Conservation (phyloP, 169 alveolate genomes). For the Eimeria praecox region DNA sequence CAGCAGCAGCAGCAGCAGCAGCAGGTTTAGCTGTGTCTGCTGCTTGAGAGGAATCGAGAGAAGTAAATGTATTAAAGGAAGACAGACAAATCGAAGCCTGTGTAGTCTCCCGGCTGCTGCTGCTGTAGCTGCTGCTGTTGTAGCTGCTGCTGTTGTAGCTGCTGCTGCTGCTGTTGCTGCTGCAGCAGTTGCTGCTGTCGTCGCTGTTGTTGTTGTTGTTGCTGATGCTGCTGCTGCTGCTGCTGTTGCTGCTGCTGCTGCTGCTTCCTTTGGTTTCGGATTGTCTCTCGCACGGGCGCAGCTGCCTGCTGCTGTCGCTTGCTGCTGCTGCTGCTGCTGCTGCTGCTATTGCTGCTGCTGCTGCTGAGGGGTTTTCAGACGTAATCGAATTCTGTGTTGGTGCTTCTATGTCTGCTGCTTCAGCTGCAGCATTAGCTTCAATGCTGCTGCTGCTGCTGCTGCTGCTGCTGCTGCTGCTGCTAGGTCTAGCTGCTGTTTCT, state of each 20-base stretch:
- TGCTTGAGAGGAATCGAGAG: too few relatives aligned
- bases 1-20: too few relatives aligned
- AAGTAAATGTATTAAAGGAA: too few relatives aligned
- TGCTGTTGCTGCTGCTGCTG: not conserved
- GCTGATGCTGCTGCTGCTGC: conserved; percentile 7
- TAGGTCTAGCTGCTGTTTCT: conserved; percentile 7
- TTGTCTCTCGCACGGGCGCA: too few relatives aligned
- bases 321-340: not conserved
- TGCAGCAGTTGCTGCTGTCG: not conserved
- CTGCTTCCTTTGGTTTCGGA: too few relatives aligned
- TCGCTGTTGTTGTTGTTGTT: not conserved
- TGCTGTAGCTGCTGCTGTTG: conserved; percentile 23
- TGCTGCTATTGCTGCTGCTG: not conserved
- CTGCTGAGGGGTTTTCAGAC: too few relatives aligned
- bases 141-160: too few relatives aligned
- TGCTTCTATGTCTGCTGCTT: not conserved
- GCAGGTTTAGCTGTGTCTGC: too few relatives aligned
- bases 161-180: conserved; percentile 6
- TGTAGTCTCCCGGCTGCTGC: too few relatives aligned
- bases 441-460: conserved; percentile 46
- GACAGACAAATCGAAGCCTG: too few relatives aligned
- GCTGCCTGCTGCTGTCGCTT: not conserved
- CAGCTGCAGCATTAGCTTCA: too few relatives aligned
- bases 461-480: not conserved
- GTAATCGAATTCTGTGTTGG: too few relatives aligned